Base-by-base conservation (phyloP, 768 basidiomycete genomes). In the Rossbeevera mucosa region DNA sequence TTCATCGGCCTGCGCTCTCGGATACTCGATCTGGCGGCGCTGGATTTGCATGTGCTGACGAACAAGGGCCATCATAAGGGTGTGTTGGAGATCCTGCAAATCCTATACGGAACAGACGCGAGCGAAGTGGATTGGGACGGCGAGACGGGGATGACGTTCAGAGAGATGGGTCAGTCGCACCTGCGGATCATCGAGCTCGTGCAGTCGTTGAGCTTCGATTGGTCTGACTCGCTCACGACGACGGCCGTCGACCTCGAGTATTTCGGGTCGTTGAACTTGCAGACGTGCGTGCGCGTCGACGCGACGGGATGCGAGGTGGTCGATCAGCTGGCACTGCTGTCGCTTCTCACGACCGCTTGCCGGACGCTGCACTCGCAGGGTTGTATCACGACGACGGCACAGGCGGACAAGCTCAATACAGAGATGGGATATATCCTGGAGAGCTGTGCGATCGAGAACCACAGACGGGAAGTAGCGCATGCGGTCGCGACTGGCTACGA, bases 31-130 rank as follows among this genome's bases (percentile, higher is more conserved):
- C 79, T 89, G 21, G 82, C 85, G 21, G 91, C 94, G 1, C 78
- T 97, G 31, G 94, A 97, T 64, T 73, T 96, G 4, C 94, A 94
- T 55, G 80, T 90, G 12, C 76, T 94, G 53, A 91, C 90, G 2
- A 83, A 81, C 63, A 86, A 84, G 59, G 84, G 85, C 0, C 88
- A 91, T 53, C 71, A 77, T 59, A 89, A 89, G 61, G 81, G 82
- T 1, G 83, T 88, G 0, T 72, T 80, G 2, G 86, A 88, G 53
- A 76, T 95, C 13, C 71, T 96, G 25, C 81, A 85, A n/a, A 83
- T 90, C 13, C 72, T 96, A 1, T 95, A 94, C 59, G 87, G 86
- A 5, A 82, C 77, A 13, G 80, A 82, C 38, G 76, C 30, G 65
- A 76, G 64, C 0, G 50, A 62, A 11, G 33, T 50, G 9, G 72